Evolutionary conservation across 106 monocot genomes (phyloP).

Genomic region (Platanthera guangdongensis): DNA sequence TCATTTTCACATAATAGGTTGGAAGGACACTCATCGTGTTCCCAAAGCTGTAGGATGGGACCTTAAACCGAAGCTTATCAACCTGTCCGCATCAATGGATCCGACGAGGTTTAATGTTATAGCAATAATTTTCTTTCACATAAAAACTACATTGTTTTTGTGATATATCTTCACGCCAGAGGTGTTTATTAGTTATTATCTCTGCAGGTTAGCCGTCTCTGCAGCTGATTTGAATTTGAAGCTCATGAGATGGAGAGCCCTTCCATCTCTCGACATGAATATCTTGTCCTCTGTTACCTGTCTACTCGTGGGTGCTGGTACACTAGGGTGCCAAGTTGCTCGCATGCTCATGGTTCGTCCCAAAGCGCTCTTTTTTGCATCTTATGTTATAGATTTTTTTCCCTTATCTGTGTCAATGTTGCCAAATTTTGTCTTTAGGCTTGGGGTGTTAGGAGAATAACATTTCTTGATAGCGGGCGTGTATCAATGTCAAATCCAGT

Average conservation of each 20-base stretch:
- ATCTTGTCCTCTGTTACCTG: slow-evolving; percentile 50
- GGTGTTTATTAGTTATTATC: slow-evolving; percentile 2
- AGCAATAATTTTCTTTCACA: neutral
- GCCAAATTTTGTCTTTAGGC: slow-evolving; percentile 38
- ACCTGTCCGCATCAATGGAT: slow-evolving; percentile 83
- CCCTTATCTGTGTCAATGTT: slow-evolving; percentile 1
- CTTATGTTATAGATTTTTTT: neutral
- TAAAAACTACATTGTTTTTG: neutral
- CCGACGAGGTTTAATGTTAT: slow-evolving; percentile 50
- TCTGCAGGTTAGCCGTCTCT: slow-evolving; percentile 68
- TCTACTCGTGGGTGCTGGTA: slow-evolving; percentile 87
- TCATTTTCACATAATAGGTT: slow-evolving; percentile 29
- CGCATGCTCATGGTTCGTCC: slow-evolving; percentile 87
- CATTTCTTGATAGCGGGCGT: slow-evolving; percentile 68
- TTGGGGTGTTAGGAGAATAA: slow-evolving; percentile 94
- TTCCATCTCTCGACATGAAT: slow-evolving; percentile 60
- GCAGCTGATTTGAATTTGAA: slow-evolving; percentile 94
- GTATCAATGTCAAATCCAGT: slow-evolving; percentile 94
- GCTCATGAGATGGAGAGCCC: slow-evolving; percentile 91
- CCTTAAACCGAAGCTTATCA: slow-evolving; percentile 45
- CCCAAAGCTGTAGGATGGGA: slow-evolving; percentile 95
- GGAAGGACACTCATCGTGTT: slow-evolving; percentile 36
- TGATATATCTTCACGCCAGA: neutral
- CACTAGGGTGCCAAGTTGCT: slow-evolving; percentile 98
- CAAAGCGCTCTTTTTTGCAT: neutral